Evolutionary conservation across 1,139 yeast genomes (phyloP).

Genomic region (Kluyveromyces marxianus): DNA sequence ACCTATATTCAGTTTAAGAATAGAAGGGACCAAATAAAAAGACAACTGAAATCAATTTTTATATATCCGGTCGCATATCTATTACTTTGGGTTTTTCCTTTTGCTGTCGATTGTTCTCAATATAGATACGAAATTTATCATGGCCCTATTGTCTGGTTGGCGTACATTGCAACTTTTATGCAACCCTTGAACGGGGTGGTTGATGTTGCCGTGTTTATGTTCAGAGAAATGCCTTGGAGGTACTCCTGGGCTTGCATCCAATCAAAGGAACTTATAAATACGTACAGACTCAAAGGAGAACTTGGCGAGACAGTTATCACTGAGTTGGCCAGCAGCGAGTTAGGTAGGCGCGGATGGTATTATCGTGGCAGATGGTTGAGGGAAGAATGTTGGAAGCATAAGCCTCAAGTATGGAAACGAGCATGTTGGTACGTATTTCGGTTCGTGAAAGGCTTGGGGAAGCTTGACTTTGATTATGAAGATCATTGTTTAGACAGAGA

Average conservation of each 20-base stretch:
- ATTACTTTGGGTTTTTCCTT: conserved; percentile 74
- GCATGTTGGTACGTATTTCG: conserved; percentile 22
- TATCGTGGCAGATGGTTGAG: conserved; percentile 24
- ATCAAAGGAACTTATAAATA: conserved; percentile 17
- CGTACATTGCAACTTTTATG: conserved; percentile 61
- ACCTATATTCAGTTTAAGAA: conserved; percentile 51
- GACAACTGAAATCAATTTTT: conserved; percentile 73
- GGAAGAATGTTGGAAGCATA: conserved; percentile 25
- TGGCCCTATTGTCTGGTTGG: conserved; percentile 57
- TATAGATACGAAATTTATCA: conserved; percentile 40
- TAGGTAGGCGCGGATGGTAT: conserved; percentile 29
- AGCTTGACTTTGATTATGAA: conserved; percentile 13
- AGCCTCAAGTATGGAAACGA: conserved; percentile 22
- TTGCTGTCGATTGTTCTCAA: conserved; percentile 61
- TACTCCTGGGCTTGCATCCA: conserved; percentile 28
- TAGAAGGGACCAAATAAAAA: conserved; percentile 59
- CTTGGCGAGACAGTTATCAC: conserved; percentile 22
- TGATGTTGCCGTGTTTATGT: conserved; percentile 66
- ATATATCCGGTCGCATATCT: conserved; percentile 79
- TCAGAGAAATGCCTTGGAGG: conserved; percentile 74
- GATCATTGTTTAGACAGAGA: conserved; percentile 24
- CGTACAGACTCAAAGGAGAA: conserved; percentile 22
- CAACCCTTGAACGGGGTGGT: conserved; percentile 77
- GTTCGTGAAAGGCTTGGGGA: conserved; percentile 14
- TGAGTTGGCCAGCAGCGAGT: conserved; percentile 18